Base-by-base conservation (phyloP, 2,329 filamentous ascomycete species). In the Apiospora phragmitis region DNA sequence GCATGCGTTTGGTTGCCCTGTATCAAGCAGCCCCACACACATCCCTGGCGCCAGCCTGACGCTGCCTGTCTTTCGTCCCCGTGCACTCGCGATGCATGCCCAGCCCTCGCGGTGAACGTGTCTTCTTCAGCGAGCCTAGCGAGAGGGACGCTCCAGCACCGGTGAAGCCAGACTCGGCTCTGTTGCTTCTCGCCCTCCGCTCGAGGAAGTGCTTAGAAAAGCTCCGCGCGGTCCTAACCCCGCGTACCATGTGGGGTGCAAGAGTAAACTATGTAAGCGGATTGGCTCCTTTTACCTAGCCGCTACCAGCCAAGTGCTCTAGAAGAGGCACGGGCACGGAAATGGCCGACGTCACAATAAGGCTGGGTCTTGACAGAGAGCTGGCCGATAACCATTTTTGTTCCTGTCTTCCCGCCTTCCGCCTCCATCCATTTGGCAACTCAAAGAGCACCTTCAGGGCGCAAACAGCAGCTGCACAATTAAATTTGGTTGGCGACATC, bases 271-370 rank as follows among this genome's bases (percentile, higher is more conserved):
- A 55, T 55, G 49, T 55, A 55, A 55, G 49, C 12, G 4, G 49
- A 55, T 29, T 55, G 49, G 49, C 24, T 29, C 5, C n/a, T 5
- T n/a, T 79, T 76, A 76, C 78, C 78, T 3, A 76, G n/a, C n/a
- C n/a, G n/a, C n/a, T n/a, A n/a, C n/a, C n/a, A n/a, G n/a, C 76
- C n/a, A n/a, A 2, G 66, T 73, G 47, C 69, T 71, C 32, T n/a
- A n/a, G n/a, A n/a, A n/a, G 49, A 65, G 24, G 24, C 68, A n/a
- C n/a, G n/a, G n/a, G n/a, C n/a, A n/a, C n/a, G n/a, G n/a, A n/a
- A n/a, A n/a, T n/a, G n/a, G n/a, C n/a, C n/a, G n/a, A n/a, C n/a
- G n/a, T n/a, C n/a, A n/a, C n/a, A n/a, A n/a, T n/a, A n/a, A n/a
- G n/a, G n/a, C n/a, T n/a, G n/a, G n/a, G n/a, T n/a, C n/a, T n/a